phyloP scores from a whole-genome alignment of 768 basidiomycete species.

The Serendipita sp. region DNA sequence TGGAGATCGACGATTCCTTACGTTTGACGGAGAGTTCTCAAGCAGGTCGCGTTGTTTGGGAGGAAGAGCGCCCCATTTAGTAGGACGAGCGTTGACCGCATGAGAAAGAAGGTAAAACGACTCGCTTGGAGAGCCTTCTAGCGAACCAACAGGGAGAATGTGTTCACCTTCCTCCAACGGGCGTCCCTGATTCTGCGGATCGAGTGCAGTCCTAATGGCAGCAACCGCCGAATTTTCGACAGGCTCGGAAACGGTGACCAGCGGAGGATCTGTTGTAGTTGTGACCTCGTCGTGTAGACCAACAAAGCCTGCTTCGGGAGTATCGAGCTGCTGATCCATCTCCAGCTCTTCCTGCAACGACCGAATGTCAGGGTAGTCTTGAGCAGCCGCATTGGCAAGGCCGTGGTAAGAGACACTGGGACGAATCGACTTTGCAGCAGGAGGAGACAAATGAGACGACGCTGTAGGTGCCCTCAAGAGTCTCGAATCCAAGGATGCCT shows the following conservation, averaged over 20 bases:
- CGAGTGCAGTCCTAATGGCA: constrained; percentile 23
- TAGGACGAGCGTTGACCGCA: constrained; percentile 14
- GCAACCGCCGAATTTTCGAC: constrained; percentile 24
- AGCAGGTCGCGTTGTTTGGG: no score
- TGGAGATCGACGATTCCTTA: no score
- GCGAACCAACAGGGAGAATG: constrained; percentile 16
- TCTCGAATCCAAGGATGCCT: not conserved
- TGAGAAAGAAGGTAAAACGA: constrained; percentile 13
- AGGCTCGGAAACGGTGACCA: not conserved
- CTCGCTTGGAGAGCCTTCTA: constrained; percentile 13
- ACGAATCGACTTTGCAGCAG: not conserved
- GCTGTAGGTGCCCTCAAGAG: not conserved
- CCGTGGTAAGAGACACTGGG: not conserved
- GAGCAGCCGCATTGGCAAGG: not conserved
- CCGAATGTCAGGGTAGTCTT: not conserved
- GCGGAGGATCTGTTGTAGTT: not conserved
- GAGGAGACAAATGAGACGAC: not conserved
- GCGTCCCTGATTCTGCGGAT: constrained; percentile 13
- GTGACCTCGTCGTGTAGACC: not conserved
- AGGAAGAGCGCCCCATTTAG: constrained; percentile 8
- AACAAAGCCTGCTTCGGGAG: not conserved
- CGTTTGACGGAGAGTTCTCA: no score
- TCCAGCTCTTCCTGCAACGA: not conserved
- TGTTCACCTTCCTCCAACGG: constrained; percentile 15
- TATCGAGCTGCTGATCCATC: no score